Evolutionary conservation across 2,329 filamentous ascomycete genomes (phyloP).

Genomic region (Monosporascus ibericus): DNA sequence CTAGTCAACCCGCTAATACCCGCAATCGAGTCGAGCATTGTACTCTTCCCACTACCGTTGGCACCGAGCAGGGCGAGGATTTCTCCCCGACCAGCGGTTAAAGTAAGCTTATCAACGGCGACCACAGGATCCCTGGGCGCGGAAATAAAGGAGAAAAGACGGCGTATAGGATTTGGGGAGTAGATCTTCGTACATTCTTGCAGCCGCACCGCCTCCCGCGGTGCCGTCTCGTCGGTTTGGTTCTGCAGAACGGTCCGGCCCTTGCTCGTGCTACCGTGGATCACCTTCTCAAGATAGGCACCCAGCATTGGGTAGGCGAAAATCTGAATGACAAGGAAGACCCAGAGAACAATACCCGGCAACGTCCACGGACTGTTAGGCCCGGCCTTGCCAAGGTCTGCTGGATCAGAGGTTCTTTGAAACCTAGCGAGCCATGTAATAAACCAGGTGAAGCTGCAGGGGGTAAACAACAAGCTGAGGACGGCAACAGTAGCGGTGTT

Average conservation of each 20-base stretch:
- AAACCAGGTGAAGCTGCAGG: conserved; percentile 84
- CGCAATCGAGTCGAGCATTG: conserved; percentile 81
- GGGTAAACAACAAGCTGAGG: conserved; percentile 72
- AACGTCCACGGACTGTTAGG: conserved; percentile 62
- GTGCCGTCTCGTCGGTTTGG: conserved; percentile 16
- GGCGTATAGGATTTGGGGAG: conserved; percentile 55
- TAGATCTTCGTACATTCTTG: conserved; percentile 75
- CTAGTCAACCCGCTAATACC: conserved; percentile 72
- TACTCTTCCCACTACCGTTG: conserved; percentile 87
- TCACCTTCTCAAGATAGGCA: conserved; percentile 62
- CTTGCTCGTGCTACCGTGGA: conserved; percentile 69
- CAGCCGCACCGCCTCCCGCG: conserved; percentile 58
- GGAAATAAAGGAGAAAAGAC: conserved; percentile 40
- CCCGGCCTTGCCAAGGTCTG: conserved; percentile 56
- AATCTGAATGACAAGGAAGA: conserved; percentile 73
- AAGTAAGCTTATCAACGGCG: conserved; percentile 70
- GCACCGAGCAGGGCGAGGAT: conserved; percentile 83
- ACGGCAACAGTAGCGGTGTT: conserved; percentile 59
- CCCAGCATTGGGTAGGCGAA: conserved; percentile 71
- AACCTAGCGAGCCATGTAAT: conserved; percentile 70
- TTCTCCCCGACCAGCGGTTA: conserved; percentile 69
- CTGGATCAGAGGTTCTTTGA: conserved; percentile 54
- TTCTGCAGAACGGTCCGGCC: conserved; percentile 47
- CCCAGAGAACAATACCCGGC: conserved; percentile 69
- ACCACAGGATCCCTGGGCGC: conserved; percentile 59